Base-by-base conservation (phyloP, 2,329 filamentous ascomycete species). In the Verticillium isaacii region DNA sequence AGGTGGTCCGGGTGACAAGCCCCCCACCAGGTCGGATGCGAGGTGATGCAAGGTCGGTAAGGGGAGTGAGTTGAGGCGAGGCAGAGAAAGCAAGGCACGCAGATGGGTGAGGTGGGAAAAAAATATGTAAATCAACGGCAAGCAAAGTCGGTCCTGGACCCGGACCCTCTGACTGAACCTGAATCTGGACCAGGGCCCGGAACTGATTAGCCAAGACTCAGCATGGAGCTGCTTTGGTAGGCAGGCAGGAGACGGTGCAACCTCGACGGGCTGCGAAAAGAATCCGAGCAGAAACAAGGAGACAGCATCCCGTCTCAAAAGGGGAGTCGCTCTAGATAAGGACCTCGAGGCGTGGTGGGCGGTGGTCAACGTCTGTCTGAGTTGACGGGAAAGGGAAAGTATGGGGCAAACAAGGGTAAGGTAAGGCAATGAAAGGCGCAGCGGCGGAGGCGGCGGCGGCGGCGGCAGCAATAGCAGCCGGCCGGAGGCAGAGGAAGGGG, bases 361-460 rank as follows among this genome's bases (percentile, higher is more conserved):
- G 19, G 41, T 32, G 32, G 50, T 54, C 54, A 34, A 62, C 23
- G 15, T 15, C 23, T 57, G 34, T 23, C 34, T 29, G 29, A 39
- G 32, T 12, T 45, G 32, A 60, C 19, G 17, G 23, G 58, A 29
- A 54, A 36, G 19, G 29, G 45, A 11, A 39, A 23, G 34, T 2
- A 37, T 55, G 29, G 17, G 37, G 50, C 50, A 41, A 23, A 17
- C 52, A 62, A n/a, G 37, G 45, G 9, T 34, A 25, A 58, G 36
- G 25, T 56, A 34, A 62, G 54, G 15, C 41, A 55, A 56, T 45
- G 60, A 14, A 62, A 56, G 41, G 60, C 36, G 32, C 60, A 32
- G 55, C 34, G 29, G 4, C 29, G 29, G 29, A 11, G 14, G 34
- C 34, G 34, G 34, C 5, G 14, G 34, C 34, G 17, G 39, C 17